phyloP scores from a whole-genome alignment of 1,284 basidiomycete genomes.

The Fomitopsis schrenkii region DNA sequence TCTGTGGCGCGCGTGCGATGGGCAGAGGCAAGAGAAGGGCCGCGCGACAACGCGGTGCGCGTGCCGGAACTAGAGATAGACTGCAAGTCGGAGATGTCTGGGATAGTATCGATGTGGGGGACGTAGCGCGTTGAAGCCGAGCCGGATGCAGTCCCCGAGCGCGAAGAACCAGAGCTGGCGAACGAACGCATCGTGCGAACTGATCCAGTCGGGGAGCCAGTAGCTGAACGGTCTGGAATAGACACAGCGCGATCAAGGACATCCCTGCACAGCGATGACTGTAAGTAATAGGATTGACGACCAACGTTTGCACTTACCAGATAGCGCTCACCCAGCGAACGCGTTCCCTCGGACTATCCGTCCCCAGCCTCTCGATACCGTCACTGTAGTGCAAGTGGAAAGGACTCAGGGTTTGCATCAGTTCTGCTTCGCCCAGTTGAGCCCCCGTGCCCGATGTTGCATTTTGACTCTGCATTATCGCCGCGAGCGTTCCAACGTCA shows the following conservation, averaged over 20 bases:
- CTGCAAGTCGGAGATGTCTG: slow-evolving; percentile 58
- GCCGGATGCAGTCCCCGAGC: slow-evolving; percentile 39
- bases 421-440: slow-evolving; percentile 34
- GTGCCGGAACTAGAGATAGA: slow-evolving; percentile 41
- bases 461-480: slow-evolving; percentile 52
- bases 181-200: slow-evolving; percentile 66
- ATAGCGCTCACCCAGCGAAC: slow-evolving; percentile 86
- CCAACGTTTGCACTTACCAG: slow-evolving; percentile 50
- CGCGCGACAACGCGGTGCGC: slow-evolving; percentile 31
- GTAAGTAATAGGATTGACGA: neutral
- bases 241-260: slow-evolving; percentile 49
- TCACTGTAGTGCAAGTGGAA: slow-evolving; percentile 87
- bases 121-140: slow-evolving; percentile 70
- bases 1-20: slow-evolving; percentile 63
- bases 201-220: slow-evolving; percentile 68
- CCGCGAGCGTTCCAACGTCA: slow-evolving; percentile 82
- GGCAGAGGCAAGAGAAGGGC: slow-evolving; percentile 48
- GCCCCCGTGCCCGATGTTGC: slow-evolving; percentile 38
- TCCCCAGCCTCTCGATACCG: slow-evolving; percentile 79
- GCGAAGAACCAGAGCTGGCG: slow-evolving; percentile 30
- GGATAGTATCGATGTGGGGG: slow-evolving; percentile 60
- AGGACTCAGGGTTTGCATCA: slow-evolving; percentile 74
- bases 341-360: slow-evolving; percentile 78
- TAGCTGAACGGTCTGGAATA: slow-evolving; percentile 45
- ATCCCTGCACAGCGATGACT: slow-evolving; percentile 47